Percentiles rank a stretch among this genome's conserved stretches.
Conservation (phyloP, 164 flowering plant species). For the Aristolochia californica region DNA sequence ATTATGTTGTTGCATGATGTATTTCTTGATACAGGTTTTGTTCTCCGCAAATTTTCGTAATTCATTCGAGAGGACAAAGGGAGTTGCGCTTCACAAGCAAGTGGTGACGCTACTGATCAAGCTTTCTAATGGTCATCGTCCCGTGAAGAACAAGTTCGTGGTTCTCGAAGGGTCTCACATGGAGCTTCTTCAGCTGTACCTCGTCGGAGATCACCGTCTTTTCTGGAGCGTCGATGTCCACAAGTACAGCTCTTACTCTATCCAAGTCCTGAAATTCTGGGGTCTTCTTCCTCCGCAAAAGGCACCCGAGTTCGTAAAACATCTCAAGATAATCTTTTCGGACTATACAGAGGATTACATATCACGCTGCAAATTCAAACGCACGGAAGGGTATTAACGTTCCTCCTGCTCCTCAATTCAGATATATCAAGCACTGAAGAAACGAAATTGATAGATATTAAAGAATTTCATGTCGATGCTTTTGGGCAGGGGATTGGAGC, state of each 20-base stretch:
- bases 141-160: conserved; percentile 1
- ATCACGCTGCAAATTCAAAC: conserved; percentile 39
- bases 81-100: conserved; percentile 6
- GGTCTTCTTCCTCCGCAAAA: conserved; percentile 50
- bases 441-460: conserved; percentile 8
- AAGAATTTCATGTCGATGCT: too few species aligned
- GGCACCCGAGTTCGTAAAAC: conserved; percentile 33
- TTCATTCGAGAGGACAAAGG: conserved; percentile 14
- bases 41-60: conserved; percentile 21
- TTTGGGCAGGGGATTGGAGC: conserved; percentile 36
- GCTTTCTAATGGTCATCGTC: conserved; percentile 38
- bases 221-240: conserved; percentile 32
- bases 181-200: conserved; percentile 17
- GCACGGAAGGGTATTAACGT: conserved; percentile 42
- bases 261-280: conserved; percentile 54
- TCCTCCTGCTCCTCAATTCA: background rate
- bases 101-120: conserved; percentile 16
- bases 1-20: background rate
- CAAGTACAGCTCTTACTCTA: conserved; percentile 5
- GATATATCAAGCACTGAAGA: background rate
- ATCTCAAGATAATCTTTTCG: conserved; percentile 6
- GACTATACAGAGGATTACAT: conserved; percentile 21
- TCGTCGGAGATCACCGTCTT: conserved; percentile 18
- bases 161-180: conserved; percentile 8
- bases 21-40: conserved; percentile 14